These are phyloP conservation scores for Cercis canadensis DNA, from an alignment of 306 rosid genomes.

Conservation along the genomic window DNA sequence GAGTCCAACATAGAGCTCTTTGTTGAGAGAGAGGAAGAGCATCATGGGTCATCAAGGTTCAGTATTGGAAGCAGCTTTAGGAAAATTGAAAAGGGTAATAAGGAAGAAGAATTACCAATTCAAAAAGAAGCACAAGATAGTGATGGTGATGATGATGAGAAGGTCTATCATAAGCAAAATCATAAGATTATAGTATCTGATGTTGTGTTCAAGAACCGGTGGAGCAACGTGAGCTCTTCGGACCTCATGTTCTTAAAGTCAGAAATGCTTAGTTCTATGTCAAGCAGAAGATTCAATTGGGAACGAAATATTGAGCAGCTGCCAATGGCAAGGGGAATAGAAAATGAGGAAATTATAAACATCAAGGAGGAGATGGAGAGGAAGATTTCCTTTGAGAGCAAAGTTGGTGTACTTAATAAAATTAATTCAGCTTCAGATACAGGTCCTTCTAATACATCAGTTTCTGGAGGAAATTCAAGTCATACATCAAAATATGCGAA, in stretches of 20 bases:
- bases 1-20: conserved; percentile 81
- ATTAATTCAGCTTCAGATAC: conserved; percentile 38
- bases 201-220: conserved; percentile 74
- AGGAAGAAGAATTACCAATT: conserved; percentile 59
- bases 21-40: conserved; percentile 84
- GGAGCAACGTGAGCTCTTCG: conserved; percentile 91
- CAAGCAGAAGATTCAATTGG: conserved; percentile 68
- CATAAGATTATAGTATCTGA: conserved; percentile 82
- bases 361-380: conserved; percentile 71
- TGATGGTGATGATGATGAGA: conserved; percentile 34
- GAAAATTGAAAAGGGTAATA: conserved; percentile 46
- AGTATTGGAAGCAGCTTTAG: conserved; percentile 89
- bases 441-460: conserved; percentile 36
- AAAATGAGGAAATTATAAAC: conserved; percentile 51
- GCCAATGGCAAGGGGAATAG: background rate
- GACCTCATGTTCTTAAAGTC: conserved; percentile 86
- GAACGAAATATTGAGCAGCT: conserved; percentile 33
- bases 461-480: conserved; percentile 6
- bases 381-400: conserved; percentile 69
- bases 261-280: conserved; percentile 63
- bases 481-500: conserved; percentile 47
- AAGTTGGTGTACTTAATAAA: conserved; percentile 47
- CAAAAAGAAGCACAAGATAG: conserved; percentile 31
- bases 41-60: conserved; percentile 70
- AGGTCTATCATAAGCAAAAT: conserved; percentile 64